Conservation (phyloP, 2,329 filamentous ascomycete species). For the Aschersonia sp. region DNA sequence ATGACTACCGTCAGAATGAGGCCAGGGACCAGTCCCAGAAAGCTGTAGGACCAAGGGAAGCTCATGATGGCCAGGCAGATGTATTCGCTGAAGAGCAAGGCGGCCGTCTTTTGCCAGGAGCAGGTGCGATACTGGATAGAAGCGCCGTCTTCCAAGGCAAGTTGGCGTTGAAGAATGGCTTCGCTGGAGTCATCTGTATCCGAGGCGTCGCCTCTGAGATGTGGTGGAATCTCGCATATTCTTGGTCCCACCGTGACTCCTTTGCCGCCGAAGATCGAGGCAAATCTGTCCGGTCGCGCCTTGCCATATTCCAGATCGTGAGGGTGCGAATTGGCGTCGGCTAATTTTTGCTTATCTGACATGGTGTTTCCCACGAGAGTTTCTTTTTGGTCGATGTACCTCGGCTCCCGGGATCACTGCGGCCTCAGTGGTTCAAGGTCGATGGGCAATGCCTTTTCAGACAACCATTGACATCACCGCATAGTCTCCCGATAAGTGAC, state of each 20-base stretch:
- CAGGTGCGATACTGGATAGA: conserved; percentile 87
- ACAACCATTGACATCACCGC: no score
- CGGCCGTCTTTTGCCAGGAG: conserved; percentile 90
- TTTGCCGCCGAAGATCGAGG: conserved; percentile 22
- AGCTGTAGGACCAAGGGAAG: conserved; percentile 83
- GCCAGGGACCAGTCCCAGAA: conserved; percentile 72
- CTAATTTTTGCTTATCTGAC: conserved; percentile 11
- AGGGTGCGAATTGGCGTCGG: conserved; percentile 3
- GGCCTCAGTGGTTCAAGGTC: no score
- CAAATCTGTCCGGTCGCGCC: conserved; percentile 13
- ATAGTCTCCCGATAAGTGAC: no score
- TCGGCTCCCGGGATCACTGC: no score
- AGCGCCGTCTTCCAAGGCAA: conserved; percentile 61
- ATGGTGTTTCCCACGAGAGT: conserved; percentile 5
- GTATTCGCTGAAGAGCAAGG: conserved; percentile 84
- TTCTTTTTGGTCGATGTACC: not conserved
- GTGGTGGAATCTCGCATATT: conserved; percentile 30
- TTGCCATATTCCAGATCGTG: conserved; percentile 11
- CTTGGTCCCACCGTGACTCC: conserved; percentile 32
- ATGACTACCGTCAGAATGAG: conserved; percentile 71
- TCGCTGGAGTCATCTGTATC: conserved; percentile 31
- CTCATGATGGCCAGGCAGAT: conserved; percentile 90
- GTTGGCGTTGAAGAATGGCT: conserved; percentile 46
- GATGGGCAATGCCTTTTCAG: no score
- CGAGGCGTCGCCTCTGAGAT: conserved; percentile 18